phyloP scores from a whole-genome alignment of 441 rosid species.

The Syzygium syzygioides region DNA sequence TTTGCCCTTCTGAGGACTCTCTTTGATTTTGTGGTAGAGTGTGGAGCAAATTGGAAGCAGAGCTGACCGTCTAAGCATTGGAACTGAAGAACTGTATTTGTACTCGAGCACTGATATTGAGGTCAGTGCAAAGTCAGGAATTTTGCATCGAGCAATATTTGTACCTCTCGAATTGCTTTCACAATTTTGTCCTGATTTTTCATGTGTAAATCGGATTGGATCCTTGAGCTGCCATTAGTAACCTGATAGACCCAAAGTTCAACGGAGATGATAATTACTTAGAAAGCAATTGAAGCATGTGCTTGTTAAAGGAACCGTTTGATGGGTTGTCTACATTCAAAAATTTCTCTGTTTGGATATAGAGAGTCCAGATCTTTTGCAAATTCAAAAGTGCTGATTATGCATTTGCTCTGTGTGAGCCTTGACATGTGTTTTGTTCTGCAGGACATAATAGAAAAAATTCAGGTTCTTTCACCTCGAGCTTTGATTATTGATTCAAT shows the following conservation, averaged over 20 bases:
- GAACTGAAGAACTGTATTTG: constrained; percentile 55
- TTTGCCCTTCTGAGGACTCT: neutral
- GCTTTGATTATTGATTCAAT: constrained; percentile 82
- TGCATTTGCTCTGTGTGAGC: neutral
- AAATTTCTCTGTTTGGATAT: neutral
- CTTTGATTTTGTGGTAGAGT: constrained; percentile 47
- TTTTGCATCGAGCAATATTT: neutral
- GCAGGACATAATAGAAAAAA: constrained; percentile 70
- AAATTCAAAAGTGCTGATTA: neutral
- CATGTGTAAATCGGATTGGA: neutral
- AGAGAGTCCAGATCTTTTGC: neutral
- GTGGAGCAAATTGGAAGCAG: constrained; percentile 89
- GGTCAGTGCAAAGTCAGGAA: constrained; percentile 28
- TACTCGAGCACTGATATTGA: constrained; percentile 89
- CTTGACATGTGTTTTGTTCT: neutral
- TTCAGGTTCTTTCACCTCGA: constrained; percentile 58
- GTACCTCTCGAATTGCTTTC: neutral
- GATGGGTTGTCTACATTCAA: neutral
- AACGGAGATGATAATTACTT: neutral
- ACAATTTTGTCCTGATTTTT: neutral
- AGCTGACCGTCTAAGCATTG: constrained; percentile 75
- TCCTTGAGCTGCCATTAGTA: neutral
- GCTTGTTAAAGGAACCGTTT: neutral
- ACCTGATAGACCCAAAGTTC: neutral
- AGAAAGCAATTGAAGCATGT: neutral